A percentile compares a stretch with the other conserved stretches of the same genome.
Evolutionary conservation across 73 alveolate species (phyloP).

Genomic region (Tetrahymena borealis): DNA sequence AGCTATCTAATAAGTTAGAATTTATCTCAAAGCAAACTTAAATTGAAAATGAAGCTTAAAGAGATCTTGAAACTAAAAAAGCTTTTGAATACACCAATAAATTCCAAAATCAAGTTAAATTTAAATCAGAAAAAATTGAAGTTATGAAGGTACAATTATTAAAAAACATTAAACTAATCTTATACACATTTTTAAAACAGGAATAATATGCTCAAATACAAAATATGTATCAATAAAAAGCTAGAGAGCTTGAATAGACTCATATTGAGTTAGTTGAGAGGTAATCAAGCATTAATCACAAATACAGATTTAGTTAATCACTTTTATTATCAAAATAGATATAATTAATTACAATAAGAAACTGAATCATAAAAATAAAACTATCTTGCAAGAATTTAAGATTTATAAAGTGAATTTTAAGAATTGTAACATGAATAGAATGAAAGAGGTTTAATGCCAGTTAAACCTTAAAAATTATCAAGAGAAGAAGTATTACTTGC

Average conservation of each 20-base stretch:
- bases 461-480: neutral
- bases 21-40: neutral
- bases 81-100: neutral
- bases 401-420: neutral
- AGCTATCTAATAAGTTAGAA: neutral
- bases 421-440: neutral
- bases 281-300: neutral
- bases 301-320: neutral
- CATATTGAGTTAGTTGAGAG: neutral
- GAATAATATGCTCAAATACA: neutral
- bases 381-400: neutral
- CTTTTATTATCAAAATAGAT: neutral
- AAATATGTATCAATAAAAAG: neutral
- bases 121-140: neutral
- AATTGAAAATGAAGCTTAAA: neutral
- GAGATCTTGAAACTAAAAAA: neutral
- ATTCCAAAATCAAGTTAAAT: neutral
- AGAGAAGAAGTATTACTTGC: neutral
- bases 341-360: neutral
- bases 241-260: neutral
- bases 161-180: neutral
- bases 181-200: neutral
- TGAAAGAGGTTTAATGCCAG: neutral
- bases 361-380: neutral
- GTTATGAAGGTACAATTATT: neutral